phyloP scores from a whole-genome alignment of 2,329 filamentous ascomycete genomes.

The Hypoxylon rubiginosum region DNA sequence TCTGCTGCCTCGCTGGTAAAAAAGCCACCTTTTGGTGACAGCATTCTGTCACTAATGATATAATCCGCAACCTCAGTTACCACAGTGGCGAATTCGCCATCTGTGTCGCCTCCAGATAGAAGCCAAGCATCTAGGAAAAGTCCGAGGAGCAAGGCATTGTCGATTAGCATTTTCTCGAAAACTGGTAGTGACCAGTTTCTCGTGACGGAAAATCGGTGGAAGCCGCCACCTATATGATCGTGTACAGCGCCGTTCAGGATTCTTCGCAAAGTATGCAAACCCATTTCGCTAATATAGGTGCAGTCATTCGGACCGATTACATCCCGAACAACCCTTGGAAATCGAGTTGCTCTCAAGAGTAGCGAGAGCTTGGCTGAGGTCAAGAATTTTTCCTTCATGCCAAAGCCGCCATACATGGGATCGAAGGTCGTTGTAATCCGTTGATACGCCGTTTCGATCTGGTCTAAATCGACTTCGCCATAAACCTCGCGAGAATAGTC shows the following conservation, averaged over 20 bases:
- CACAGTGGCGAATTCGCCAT: slow-evolving; percentile 80
- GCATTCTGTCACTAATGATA: slow-evolving; percentile 78
- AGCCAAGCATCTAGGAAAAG: slow-evolving; percentile 91
- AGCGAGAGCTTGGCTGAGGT: slow-evolving; percentile 89
- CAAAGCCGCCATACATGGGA: slow-evolving; percentile 82
- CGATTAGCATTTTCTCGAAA: slow-evolving; percentile 97
- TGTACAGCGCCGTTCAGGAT: slow-evolving; percentile 72
- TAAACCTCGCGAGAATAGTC: slow-evolving; percentile 68
- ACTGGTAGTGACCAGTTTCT: slow-evolving; percentile 93
- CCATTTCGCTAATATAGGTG: slow-evolving; percentile 80
- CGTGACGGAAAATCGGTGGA: slow-evolving; percentile 86
- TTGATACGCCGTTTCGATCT: slow-evolving; percentile 89
- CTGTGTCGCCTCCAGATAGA: slow-evolving; percentile 62
- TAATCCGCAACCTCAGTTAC: slow-evolving; percentile 90
- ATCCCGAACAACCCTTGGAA: slow-evolving; percentile 80
- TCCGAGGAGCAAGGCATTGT: slow-evolving; percentile 87
- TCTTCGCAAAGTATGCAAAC: slow-evolving; percentile 80
- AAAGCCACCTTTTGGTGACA: slow-evolving; percentile 79
- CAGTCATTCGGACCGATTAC: slow-evolving; percentile 90
- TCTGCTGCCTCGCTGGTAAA: slow-evolving; percentile 92
- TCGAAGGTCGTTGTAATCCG: slow-evolving; percentile 88
- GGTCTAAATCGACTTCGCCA: slow-evolving; percentile 80
- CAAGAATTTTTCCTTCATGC: slow-evolving; percentile 86
- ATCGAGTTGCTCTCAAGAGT: slow-evolving; percentile 79
- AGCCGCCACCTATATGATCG: slow-evolving; percentile 70